phyloP scores from a whole-genome alignment of 257 asterid species.

The Penstemon barbatus region DNA sequence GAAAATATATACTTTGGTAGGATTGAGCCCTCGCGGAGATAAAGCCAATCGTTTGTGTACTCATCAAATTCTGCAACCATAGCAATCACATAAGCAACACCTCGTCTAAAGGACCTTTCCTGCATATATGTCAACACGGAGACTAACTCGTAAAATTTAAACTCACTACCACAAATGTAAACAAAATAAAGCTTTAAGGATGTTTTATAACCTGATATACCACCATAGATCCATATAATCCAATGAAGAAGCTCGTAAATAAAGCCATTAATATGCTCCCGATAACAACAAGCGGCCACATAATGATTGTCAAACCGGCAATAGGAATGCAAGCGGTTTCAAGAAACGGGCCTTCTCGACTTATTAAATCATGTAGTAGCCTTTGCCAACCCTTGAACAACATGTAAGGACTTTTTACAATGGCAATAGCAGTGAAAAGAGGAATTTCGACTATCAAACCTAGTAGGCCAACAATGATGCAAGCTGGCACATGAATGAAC shows the following conservation, averaged over 20 bases:
- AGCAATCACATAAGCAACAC: conserved; percentile 75
- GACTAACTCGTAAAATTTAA: background rate
- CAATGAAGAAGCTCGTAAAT: conserved; percentile 79
- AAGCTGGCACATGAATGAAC: conserved; percentile 80
- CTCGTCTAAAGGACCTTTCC: conserved; percentile 86
- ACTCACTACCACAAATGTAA: background rate
- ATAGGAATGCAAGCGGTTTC: conserved; percentile 95
- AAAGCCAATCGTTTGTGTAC: conserved; percentile 95
- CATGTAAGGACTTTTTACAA: conserved; percentile 87
- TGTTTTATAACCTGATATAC: conserved; percentile 73
- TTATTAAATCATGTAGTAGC: conserved; percentile 75
- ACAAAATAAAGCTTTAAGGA: background rate
- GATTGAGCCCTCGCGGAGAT: conserved; percentile 87
- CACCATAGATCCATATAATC: conserved; percentile 73
- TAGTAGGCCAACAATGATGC: conserved; percentile 72
- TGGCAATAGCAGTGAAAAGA: conserved; percentile 73
- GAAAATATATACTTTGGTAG: conserved; percentile 70
- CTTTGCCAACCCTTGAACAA: conserved; percentile 94
- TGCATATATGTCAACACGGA: conserved; percentile 29
- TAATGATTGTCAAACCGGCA: conserved; percentile 84
- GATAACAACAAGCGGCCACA: conserved; percentile 89
- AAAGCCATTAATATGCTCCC: conserved; percentile 77
- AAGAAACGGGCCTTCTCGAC: conserved; percentile 92
- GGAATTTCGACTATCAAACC: conserved; percentile 89
- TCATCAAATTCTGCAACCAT: conserved; percentile 97